Conservation (phyloP, 2,329 filamentous ascomycete genomes). For the Pezicula carpinea region DNA sequence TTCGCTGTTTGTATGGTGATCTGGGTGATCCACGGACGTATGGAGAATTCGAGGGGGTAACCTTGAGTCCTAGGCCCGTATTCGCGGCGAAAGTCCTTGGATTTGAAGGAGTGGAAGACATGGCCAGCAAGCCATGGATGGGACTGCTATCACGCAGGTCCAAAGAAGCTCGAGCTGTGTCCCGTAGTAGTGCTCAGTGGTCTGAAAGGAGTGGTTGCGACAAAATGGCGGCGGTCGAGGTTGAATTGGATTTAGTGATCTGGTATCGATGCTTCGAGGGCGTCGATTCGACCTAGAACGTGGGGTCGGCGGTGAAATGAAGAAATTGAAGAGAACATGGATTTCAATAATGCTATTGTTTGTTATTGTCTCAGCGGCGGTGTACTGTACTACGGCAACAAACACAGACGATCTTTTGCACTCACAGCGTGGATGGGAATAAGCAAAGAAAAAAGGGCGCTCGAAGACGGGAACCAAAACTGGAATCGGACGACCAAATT, state of each 20-base stretch:
- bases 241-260: constrained; percentile 3
- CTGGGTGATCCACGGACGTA: constrained; percentile 58
- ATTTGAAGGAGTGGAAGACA: constrained; percentile 30
- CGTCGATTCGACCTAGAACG: constrained; percentile 7
- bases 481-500: background rate
- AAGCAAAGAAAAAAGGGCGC: background rate
- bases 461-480: background rate
- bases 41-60: constrained; percentile 75
- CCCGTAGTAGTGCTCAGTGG: background rate
- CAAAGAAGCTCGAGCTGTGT: background rate
- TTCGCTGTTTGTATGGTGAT: constrained; percentile 50
- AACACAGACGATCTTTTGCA: background rate
- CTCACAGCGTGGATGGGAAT: constrained; percentile 6
- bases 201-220: constrained; percentile 10
- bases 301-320: constrained; percentile 3
- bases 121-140: constrained; percentile 28
- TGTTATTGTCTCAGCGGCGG: too few species aligned
- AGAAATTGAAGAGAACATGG: constrained; percentile 10
- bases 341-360: constrained; percentile 2
- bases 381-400: background rate
- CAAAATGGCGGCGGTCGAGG: background rate
- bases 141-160: constrained; percentile 1
- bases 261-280: constrained; percentile 6
- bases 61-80: constrained; percentile 43
- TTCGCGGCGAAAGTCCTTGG: constrained; percentile 26